phyloP scores from a whole-genome alignment of 2,329 filamentous ascomycete genomes.

The Elsinoe australis region DNA sequence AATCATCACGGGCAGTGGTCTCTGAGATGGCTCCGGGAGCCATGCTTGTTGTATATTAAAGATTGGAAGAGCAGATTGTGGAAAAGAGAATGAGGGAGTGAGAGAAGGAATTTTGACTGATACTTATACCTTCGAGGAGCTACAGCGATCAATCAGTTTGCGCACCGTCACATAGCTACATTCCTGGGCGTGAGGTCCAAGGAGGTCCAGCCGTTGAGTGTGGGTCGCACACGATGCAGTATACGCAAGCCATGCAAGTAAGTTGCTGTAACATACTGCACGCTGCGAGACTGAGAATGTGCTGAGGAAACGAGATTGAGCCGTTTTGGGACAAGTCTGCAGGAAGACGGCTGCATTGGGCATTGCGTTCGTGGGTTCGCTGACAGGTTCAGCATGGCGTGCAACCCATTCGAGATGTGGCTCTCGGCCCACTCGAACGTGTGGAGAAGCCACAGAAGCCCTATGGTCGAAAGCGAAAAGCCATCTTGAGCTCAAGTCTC shows the following conservation, averaged over 20 bases:
- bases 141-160: not conserved
- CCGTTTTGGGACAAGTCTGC: too few relatives aligned
- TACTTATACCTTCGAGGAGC: not conserved
- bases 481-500: too few relatives aligned
- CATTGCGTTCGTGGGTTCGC: too few relatives aligned
- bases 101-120: not conserved
- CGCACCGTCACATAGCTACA: not conserved
- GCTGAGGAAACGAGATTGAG: too few relatives aligned
- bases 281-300: too few relatives aligned
- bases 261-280: too few relatives aligned
- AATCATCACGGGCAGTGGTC: not conserved
- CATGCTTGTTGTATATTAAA: not conserved
- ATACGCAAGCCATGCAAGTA: constrained; percentile 2
- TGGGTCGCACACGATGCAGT: not conserved
- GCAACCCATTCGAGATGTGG: too few relatives aligned
- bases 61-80: not conserved
- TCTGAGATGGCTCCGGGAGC: constrained; percentile 4
- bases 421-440: too few relatives aligned
- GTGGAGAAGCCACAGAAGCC: too few relatives aligned
- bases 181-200: not conserved
- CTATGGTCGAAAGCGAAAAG: too few relatives aligned
- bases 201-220: not conserved
- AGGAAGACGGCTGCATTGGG: too few relatives aligned
- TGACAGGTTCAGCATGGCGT: too few relatives aligned
- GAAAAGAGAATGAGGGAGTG: not conserved